Evolutionary conservation across 805 yeast genomes (phyloP), one percentile per base, ranked within the genome.

Genomic region (Kodamaea leandrae): DNA sequence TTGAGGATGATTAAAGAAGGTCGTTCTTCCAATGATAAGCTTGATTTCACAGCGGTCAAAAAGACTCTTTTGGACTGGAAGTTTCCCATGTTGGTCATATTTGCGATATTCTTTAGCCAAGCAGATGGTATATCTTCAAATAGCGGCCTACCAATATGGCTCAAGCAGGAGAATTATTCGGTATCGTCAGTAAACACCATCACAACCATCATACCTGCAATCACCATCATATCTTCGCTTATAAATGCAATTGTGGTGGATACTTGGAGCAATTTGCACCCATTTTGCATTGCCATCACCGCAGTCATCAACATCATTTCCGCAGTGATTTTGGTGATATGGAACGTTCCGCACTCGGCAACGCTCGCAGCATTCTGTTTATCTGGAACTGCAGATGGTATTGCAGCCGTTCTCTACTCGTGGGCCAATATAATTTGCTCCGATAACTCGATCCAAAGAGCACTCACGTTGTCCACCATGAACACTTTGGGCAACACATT

Each of bases 131-230:
- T 57, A n/a, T 49, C 56, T 16, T 56, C 63, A 15, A 48, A 60
- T 37, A 47, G 46, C 37, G 63, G 61, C 4, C 41, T 58, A 32
- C 52, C 46, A 18, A 54, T 44, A 14, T 46, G 45, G 47, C 37
- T 43, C 25, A 44, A 39, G 18, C 34, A 40, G 14, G 36, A 43
- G n/a, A 61, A 65, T 25, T 79, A 70, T 52, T 54, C 71, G 0
- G 63, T 68, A 34, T 69, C 66, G 0, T 61, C 64, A 43, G 58
- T 78, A 15, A 78, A 80, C 52, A 66, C 77, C 41, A 58, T 76
- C 36, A 64, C 80, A 12, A 70, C 80, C 3, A 46, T 77, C n/a
- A 77, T 83, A 1, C 83, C 85, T 1, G 81, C 77, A 10, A 56
- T 80, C 21, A 55, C 60, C 8, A 53, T 53, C 13, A 44, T 51